These are phyloP conservation scores for Dendryphion nanum DNA, from an alignment of 2,329 filamentous ascomycete genomes.

Conservation along the genomic window DNA sequence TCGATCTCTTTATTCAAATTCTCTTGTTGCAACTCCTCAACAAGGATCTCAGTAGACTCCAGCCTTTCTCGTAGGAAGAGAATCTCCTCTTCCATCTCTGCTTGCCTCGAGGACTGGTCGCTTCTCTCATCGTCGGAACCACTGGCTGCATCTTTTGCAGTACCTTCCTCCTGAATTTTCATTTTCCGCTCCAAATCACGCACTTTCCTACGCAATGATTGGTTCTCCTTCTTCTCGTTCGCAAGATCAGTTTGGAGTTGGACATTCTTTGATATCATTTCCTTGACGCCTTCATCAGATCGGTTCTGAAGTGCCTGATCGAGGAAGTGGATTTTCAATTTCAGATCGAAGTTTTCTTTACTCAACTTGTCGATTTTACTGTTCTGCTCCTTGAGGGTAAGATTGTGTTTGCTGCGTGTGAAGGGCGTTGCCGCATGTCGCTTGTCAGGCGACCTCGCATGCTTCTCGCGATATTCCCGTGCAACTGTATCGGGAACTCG, in stretches of 20 bases:
- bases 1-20: slow-evolving; percentile 77
- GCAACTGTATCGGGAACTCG: slow-evolving; percentile 87
- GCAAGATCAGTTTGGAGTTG: slow-evolving; percentile 89
- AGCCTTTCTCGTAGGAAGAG: slow-evolving; percentile 80
- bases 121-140: slow-evolving; percentile 54
- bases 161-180: slow-evolving; percentile 56
- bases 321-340: slow-evolving; percentile 96
- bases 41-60: slow-evolving; percentile 78
- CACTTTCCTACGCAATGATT: slow-evolving; percentile 73
- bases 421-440: slow-evolving; percentile 41
- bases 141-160: slow-evolving; percentile 43
- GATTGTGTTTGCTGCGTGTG: slow-evolving; percentile 41
- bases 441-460: slow-evolving; percentile 63
- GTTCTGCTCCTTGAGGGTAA: slow-evolving; percentile 96
- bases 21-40: slow-evolving; percentile 79
- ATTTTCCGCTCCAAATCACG: slow-evolving; percentile 84
- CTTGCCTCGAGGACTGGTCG: slow-evolving; percentile 57
- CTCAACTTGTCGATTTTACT: slow-evolving; percentile 94
- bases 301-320: slow-evolving; percentile 90
- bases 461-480: slow-evolving; percentile 78
- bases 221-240: slow-evolving; percentile 87
- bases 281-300: slow-evolving; percentile 93
- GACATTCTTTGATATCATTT: slow-evolving; percentile 97
- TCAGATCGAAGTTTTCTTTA: slow-evolving; percentile 97
- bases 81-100: slow-evolving; percentile 80